These are phyloP conservation scores for Lecanoromycetidae sp. DNA, from an alignment of 2,329 filamentous ascomycete species.

Conservation along the genomic window DNA sequence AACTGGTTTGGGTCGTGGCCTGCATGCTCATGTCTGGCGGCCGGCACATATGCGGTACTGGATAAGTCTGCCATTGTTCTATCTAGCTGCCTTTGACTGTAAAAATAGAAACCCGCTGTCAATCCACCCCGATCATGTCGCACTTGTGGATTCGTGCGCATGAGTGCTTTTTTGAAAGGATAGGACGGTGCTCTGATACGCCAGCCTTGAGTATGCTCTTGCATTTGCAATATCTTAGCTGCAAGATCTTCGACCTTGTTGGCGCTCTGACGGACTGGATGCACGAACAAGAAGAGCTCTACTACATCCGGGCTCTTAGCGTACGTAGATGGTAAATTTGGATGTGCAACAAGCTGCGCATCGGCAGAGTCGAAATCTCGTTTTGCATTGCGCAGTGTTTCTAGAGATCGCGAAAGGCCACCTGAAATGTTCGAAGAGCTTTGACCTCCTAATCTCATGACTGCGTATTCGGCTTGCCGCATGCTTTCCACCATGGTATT, in stretches of 20 bases:
- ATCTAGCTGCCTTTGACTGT: constrained; percentile 21
- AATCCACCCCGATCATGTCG: constrained; percentile 48
- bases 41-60: constrained; percentile 26
- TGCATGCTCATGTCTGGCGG: constrained; percentile 18
- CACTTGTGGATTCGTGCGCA: constrained; percentile 45
- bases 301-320: constrained; percentile 40
- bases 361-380: constrained; percentile 39
- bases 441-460: constrained; percentile 11
- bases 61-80: constrained; percentile 25
- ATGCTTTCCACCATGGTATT: constrained; percentile 7
- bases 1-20: neutral
- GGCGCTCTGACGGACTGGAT: constrained; percentile 43
- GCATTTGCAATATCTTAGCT: constrained; percentile 38
- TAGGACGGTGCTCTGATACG: constrained; percentile 42
- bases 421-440: constrained; percentile 10
- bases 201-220: constrained; percentile 31
- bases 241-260: constrained; percentile 37
- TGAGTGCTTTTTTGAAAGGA: constrained; percentile 41
- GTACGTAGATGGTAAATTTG: constrained; percentile 35
- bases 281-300: constrained; percentile 43
- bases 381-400: constrained; percentile 33
- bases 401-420: constrained; percentile 31
- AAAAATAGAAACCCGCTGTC: constrained; percentile 39
- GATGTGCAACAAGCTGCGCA: constrained; percentile 35
- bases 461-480: neutral